Conservation (phyloP, 176 grass and related monocot genomes). For the Triticum monococcum region DNA sequence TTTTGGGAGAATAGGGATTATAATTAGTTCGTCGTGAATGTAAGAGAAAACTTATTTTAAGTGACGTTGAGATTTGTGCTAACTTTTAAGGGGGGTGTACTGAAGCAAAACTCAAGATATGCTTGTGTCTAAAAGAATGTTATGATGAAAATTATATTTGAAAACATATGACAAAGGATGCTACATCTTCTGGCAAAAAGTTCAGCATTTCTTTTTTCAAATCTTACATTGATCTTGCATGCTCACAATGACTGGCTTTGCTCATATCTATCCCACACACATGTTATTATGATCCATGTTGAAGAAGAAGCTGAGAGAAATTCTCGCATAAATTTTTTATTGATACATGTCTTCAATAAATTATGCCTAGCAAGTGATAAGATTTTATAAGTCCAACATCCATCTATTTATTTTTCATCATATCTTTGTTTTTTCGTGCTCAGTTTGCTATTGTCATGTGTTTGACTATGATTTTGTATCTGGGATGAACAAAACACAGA, state of each 20-base stretch:
- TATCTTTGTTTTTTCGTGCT: not conserved
- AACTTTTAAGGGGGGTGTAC: no score
- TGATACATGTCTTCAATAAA: not conserved
- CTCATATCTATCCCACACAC: not conserved
- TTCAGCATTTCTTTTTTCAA: no score
- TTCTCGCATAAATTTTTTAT: not conserved
- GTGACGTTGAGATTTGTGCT: no score
- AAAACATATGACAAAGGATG: no score
- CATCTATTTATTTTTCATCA: not conserved
- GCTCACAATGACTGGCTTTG: not conserved
- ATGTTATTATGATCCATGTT: not conserved
- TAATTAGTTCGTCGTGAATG: no score
- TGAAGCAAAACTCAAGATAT: no score
- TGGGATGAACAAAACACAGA: not conserved
- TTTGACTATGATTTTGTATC: not conserved
- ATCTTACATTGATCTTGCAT: not conserved
- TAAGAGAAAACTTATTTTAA: no score
- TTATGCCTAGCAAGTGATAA: not conserved
- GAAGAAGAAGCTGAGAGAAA: not conserved
- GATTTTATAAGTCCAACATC: not conserved
- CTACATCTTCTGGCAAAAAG: no score
- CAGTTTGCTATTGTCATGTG: not conserved
- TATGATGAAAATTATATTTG: no score
- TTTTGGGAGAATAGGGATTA: no score
- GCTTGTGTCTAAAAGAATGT: no score